Evolutionary conservation across 148 eudicot genomes (phyloP).

Genomic region (Camellia lanceoleosa): DNA sequence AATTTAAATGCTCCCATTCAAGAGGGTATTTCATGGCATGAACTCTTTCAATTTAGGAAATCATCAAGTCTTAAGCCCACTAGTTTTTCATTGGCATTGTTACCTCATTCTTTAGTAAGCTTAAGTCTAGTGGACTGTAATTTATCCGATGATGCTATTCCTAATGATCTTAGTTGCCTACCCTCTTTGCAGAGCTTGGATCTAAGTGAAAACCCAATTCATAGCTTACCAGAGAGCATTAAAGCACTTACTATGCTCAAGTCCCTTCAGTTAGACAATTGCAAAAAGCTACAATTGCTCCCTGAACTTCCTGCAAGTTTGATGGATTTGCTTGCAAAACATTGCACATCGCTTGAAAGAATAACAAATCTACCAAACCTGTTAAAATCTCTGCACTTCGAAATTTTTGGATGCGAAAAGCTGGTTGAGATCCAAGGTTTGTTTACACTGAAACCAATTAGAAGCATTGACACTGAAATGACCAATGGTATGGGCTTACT

Average conservation of each 20-base stretch:
- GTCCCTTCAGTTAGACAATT: background rate
- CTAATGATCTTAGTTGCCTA: conserved; percentile 3
- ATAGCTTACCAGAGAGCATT: conserved; percentile 11
- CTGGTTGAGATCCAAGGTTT: conserved; percentile 2
- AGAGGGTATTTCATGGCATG: too few relatives aligned
- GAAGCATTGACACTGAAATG: background rate
- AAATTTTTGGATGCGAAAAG: background rate
- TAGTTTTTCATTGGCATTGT: conserved; percentile 1
- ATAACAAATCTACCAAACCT: conserved; percentile 8
- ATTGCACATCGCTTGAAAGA: background rate
- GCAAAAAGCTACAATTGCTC: conserved; percentile 12
- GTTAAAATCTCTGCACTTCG: background rate
- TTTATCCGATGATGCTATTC: background rate
- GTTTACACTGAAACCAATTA: conserved; percentile 2
- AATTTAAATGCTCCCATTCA: too few relatives aligned
- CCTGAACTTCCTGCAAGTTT: conserved; percentile 16
- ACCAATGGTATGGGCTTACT: background rate
- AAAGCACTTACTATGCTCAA: background rate
- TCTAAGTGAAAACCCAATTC: conserved; percentile 6
- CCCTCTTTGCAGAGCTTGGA: background rate
- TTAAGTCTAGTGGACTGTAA: background rate
- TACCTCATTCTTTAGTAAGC: background rate
- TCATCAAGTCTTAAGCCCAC: background rate
- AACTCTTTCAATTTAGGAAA: background rate
- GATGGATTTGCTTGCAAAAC: background rate